phyloP scores from a whole-genome alignment of 208 protist species.

The Leishmania mexicana region DNA sequence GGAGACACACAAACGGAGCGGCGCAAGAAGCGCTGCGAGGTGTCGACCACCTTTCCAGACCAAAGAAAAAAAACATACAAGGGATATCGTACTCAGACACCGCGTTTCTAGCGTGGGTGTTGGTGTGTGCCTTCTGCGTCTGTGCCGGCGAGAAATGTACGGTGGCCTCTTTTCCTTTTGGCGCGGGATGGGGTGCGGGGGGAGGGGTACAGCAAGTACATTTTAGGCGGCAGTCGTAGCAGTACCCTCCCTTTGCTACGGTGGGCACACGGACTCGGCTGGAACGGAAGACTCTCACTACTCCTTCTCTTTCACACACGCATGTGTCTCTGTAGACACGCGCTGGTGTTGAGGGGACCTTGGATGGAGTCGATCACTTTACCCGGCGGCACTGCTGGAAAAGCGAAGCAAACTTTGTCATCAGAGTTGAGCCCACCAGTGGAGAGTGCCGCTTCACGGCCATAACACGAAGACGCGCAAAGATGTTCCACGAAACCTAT shows the following conservation, averaged over 20 bases:
- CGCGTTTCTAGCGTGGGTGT: neutral
- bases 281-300: neutral
- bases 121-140: neutral
- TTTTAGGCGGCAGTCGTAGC: neutral
- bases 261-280: neutral
- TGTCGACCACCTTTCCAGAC: neutral
- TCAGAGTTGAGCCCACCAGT: neutral
- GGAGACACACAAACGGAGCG: neutral
- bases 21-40: neutral
- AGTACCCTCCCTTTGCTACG: neutral
- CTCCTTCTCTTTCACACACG: neutral
- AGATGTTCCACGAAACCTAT: neutral
- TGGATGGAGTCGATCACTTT: neutral
- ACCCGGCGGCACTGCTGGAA: neutral
- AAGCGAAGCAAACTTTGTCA: neutral
- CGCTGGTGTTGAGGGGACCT: neutral
- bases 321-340: neutral
- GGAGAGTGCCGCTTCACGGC: too few relatives aligned
- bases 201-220: neutral
- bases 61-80: neutral
- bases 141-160: neutral
- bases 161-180: neutral
- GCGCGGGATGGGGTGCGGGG: neutral
- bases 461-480: neutral
- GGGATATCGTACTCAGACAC: neutral